These are phyloP conservation scores for Harringtonia lauricola DNA, from an alignment of 2,329 filamentous ascomycete species.

Conservation along the genomic window DNA sequence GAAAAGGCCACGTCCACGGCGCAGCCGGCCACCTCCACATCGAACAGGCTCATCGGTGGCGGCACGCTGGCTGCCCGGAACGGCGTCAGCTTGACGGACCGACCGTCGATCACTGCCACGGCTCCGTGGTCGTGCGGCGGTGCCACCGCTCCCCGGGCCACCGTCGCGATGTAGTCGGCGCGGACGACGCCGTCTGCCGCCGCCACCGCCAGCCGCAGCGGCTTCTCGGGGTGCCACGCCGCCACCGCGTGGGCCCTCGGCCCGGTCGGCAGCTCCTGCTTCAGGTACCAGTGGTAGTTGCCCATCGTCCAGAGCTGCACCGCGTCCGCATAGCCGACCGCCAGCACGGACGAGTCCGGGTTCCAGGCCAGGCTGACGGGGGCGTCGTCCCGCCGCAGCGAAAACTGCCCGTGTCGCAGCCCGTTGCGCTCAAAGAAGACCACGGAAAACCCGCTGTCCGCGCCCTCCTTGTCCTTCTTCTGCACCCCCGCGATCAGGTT, in stretches of 20 bases:
- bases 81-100: slow-evolving; percentile 70
- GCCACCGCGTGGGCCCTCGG: slow-evolving; percentile 20
- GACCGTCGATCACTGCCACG: slow-evolving; percentile 77
- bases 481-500: slow-evolving; percentile 87
- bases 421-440: slow-evolving; percentile 97
- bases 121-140: slow-evolving; percentile 68
- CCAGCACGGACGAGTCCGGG: slow-evolving; percentile 79
- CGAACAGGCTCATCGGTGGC: slow-evolving; percentile 82
- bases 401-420: slow-evolving; percentile 90
- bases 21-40: slow-evolving; percentile 51
- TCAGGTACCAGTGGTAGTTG: slow-evolving; percentile 97
- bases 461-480: slow-evolving; percentile 35
- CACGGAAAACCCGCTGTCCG: slow-evolving; percentile 55
- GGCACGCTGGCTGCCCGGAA: slow-evolving; percentile 76
- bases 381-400: slow-evolving; percentile 45
- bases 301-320: slow-evolving; percentile 95
- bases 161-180: slow-evolving; percentile 57
- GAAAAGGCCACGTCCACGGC: slow-evolving; percentile 68
- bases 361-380: slow-evolving; percentile 74
- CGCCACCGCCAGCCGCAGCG: slow-evolving; percentile 54
- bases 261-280: slow-evolving; percentile 62
- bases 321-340: slow-evolving; percentile 61
- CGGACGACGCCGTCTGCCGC: slow-evolving; percentile 40
- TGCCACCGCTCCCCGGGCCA: slow-evolving; percentile 55
- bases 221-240: slow-evolving; percentile 81